Evolutionary conservation across 148 eudicot species (phyloP).

Genomic region (Selenicereus undatus): DNA sequence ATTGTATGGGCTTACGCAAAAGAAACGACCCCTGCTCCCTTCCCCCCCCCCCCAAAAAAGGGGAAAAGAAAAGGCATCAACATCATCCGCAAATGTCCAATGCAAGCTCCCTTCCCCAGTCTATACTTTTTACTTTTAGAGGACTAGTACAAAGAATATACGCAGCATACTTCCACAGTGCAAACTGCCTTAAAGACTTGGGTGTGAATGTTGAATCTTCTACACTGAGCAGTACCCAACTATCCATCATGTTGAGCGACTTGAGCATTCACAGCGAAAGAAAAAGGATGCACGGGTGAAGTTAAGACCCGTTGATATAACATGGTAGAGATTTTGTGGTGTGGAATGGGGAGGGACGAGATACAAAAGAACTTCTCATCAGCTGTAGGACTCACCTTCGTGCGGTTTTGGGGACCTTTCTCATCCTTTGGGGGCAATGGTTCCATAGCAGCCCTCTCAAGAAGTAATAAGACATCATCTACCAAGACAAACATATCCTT

Average conservation of each 20-base stretch:
- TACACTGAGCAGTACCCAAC: neutral
- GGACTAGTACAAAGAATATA: neutral
- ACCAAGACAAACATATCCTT: constrained; percentile 70
- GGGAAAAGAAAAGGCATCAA: neutral
- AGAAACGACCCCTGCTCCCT: neutral
- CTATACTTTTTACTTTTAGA: neutral
- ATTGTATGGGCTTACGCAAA: neutral
- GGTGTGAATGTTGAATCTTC: too few species aligned
- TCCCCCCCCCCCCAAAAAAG: neutral
- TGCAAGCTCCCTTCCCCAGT: neutral
- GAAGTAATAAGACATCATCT: constrained; percentile 73
- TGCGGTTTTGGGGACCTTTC: constrained; percentile 89
- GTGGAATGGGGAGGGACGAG: neutral
- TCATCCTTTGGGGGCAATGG: constrained; percentile 94
- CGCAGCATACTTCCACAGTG: neutral
- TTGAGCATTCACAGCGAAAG: neutral
- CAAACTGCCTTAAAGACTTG: neutral
- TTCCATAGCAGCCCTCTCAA: constrained; percentile 80
- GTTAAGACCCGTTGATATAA: neutral
- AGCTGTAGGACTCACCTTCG: constrained; percentile 48
- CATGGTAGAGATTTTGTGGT: neutral
- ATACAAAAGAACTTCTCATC: neutral
- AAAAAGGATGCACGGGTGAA: neutral
- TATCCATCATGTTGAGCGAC: neutral
- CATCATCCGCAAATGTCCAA: neutral